Conservation (phyloP, 805 yeast genomes). For the Nakazawaea ernobii region DNA sequence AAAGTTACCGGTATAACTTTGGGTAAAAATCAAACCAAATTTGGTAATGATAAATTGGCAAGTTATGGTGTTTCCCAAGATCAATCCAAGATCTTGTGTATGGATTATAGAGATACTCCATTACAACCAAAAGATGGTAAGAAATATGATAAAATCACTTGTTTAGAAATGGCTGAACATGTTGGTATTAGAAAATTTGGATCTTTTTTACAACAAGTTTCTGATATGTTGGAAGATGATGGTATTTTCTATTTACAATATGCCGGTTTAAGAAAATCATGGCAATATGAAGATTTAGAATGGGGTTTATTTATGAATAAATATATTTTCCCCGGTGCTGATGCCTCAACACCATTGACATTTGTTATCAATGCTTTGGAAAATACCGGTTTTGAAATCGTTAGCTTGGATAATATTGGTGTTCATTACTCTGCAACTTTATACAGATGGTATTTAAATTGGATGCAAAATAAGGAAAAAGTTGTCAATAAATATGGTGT, state of each 20-base stretch:
- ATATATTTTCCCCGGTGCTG: constrained; percentile 96
- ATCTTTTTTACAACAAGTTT: constrained; percentile 71
- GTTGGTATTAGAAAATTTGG: constrained; percentile 86
- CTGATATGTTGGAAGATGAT: constrained; percentile 86
- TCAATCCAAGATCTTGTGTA: constrained; percentile 76
- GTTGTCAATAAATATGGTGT: constrained; percentile 76
- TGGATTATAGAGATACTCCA: constrained; percentile 90
- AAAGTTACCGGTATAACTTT: constrained; percentile 84
- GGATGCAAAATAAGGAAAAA: constrained; percentile 78
- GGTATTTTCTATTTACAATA: constrained; percentile 84
- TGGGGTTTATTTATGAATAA: constrained; percentile 97
- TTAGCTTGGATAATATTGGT: constrained; percentile 80
- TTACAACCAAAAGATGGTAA: constrained; percentile 43
- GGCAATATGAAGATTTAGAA: constrained; percentile 91
- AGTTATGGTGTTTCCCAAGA: constrained; percentile 60
- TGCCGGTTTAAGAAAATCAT: constrained; percentile 83
- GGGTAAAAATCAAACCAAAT: constrained; percentile 85
- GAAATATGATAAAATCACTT: constrained; percentile 77
- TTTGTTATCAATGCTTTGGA: constrained; percentile 75
- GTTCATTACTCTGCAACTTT: constrained; percentile 88
- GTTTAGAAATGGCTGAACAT: constrained; percentile 94
- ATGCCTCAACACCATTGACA: constrained; percentile 89
- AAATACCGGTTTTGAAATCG: constrained; percentile 82
- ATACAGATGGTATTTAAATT: constrained; percentile 93
- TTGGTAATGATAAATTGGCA: constrained; percentile 70